Percentiles rank a stretch among this genome's conserved stretches.
These are phyloP conservation scores for Leccinum angustisporum DNA, from an alignment of 1,284 basidiomycete species.

Conservation along the genomic window DNA sequence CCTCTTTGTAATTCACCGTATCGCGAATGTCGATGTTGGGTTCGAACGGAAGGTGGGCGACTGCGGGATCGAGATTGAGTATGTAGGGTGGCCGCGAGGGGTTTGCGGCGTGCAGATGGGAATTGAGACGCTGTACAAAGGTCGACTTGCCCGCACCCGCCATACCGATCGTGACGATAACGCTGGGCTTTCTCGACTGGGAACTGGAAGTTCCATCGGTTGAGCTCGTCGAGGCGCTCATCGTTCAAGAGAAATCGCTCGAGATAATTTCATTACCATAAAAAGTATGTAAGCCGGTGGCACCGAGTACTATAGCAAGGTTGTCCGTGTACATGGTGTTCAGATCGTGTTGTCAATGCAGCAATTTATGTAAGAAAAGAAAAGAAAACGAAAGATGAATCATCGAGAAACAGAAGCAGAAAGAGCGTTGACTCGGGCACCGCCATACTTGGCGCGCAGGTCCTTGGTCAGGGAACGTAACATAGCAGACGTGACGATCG, in stretches of 20 bases:
- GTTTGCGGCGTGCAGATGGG: slow-evolving; percentile 67
- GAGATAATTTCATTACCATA: slow-evolving; percentile 21
- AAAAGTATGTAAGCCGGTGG: slow-evolving; percentile 10
- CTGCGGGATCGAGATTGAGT: slow-evolving; percentile 97
- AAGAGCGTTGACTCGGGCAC: background rate
- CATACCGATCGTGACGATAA: slow-evolving; percentile 92
- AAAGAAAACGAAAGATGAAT: background rate
- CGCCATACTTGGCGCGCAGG: slow-evolving; percentile 53
- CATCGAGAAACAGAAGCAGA: slow-evolving; percentile 12
- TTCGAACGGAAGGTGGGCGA: slow-evolving; percentile 86
- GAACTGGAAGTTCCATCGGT: slow-evolving; percentile 5
- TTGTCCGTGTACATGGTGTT: slow-evolving; percentile 9
- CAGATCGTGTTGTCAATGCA: background rate
- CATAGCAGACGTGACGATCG: slow-evolving; percentile 65
- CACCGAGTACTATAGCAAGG: background rate
- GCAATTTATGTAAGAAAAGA: background rate
- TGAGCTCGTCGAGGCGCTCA: slow-evolving; percentile 14
- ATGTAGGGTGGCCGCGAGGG: slow-evolving; percentile 85
- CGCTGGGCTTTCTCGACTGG: slow-evolving; percentile 60
- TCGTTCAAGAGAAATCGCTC: background rate
- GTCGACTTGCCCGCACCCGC: slow-evolving; percentile 96
- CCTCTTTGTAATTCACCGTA: slow-evolving; percentile 95
- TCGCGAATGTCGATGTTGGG: slow-evolving; percentile 98
- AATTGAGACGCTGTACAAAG: slow-evolving; percentile 91
- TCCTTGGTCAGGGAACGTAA: slow-evolving; percentile 62